Conservation (phyloP, 163 green algal species). For the Scenedesmus sp. region DNA sequence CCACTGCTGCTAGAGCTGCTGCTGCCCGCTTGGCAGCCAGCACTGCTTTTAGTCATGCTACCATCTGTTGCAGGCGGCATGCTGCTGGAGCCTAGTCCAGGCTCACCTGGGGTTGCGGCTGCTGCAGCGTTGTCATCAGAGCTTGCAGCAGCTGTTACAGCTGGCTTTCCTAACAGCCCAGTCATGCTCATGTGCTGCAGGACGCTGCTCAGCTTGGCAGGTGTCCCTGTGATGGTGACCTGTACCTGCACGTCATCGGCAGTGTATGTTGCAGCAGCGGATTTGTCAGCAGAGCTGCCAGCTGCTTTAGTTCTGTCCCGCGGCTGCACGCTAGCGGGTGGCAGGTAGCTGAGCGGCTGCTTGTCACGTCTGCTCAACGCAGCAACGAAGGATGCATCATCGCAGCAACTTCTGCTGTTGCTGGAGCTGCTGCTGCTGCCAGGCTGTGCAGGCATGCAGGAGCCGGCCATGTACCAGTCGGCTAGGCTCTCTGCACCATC, state of each 20-base stretch:
- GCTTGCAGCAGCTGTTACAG: background rate
- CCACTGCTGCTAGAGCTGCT: background rate
- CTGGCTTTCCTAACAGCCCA: background rate
- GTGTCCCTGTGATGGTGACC: background rate
- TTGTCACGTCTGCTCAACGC: background rate
- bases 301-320: background rate
- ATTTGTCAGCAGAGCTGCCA: background rate
- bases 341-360: background rate
- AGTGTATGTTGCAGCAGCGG: background rate
- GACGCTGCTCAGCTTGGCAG: no score
- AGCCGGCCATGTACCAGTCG: background rate
- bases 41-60: background rate
- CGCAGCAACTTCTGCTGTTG: background rate
- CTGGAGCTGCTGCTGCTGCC: background rate
- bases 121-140: no score
- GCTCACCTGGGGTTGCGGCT: background rate
- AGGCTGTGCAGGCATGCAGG: background rate
- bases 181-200: background rate
- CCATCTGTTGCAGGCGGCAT: no score
- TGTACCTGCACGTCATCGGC: background rate
- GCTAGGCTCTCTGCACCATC: background rate
- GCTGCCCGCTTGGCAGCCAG: background rate
- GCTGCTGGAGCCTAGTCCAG: background rate
- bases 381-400: background rate
- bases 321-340: no score